A percentile compares a stretch with the other conserved stretches of the same genome.
Evolutionary conservation across 257 asterid species (phyloP).

Genomic region (Primulina eburnea): DNA sequence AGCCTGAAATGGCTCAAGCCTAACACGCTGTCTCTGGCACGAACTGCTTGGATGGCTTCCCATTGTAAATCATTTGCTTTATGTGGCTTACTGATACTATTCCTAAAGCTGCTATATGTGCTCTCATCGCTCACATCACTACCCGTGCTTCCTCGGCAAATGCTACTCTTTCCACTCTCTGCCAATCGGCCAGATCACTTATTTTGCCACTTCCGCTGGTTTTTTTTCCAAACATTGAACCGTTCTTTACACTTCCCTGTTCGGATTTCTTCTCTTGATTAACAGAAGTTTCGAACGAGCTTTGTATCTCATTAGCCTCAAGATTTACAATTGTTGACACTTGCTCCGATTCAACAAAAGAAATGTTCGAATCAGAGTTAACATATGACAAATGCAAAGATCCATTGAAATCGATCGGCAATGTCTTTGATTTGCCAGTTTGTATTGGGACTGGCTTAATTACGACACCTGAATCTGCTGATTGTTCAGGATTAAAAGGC

Average conservation of each 20-base stretch:
- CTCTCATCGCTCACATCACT: constrained; percentile 69
- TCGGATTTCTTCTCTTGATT: constrained; percentile 42
- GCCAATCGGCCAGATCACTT: constrained; percentile 44
- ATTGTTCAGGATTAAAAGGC: constrained; percentile 30
- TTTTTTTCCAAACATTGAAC: constrained; percentile 43
- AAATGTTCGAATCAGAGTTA: constrained; percentile 29
- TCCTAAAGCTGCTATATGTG: constrained; percentile 65
- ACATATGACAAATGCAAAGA: constrained; percentile 20
- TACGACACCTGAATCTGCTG: constrained; percentile 29
- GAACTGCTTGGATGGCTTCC: constrained; percentile 72
- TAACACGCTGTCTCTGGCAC: constrained; percentile 51
- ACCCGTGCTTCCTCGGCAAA: constrained; percentile 69
- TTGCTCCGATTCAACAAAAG: constrained; percentile 29
- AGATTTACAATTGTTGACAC: constrained; percentile 30
- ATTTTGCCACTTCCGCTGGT: constrained; percentile 54
- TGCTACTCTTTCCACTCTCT: constrained; percentile 70
- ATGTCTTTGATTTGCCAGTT: constrained; percentile 25
- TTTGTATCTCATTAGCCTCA: constrained; percentile 22
- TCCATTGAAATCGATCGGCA: constrained; percentile 17
- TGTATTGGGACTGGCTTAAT: constrained; percentile 18
- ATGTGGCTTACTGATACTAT: constrained; percentile 65
- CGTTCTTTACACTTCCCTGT: constrained; percentile 37
- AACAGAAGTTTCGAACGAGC: constrained; percentile 24
- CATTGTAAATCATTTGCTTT: constrained; percentile 64
- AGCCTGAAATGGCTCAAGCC: constrained; percentile 65